Evolutionary conservation across 1,139 yeast genomes (phyloP).

Genomic region (Pichia sp.): DNA sequence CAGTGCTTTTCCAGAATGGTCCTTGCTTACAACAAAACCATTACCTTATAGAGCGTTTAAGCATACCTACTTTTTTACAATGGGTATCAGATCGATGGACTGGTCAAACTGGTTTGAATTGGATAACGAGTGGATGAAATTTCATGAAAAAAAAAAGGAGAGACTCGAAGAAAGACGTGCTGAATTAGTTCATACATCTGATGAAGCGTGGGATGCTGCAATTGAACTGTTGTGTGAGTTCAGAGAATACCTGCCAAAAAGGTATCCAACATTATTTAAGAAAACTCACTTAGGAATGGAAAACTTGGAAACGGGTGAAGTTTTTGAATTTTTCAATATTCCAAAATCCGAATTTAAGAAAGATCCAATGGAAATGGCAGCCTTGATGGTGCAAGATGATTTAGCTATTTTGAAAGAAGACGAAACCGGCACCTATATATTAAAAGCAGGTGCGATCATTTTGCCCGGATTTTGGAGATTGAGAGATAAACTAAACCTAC

Average conservation of each 20-base stretch:
- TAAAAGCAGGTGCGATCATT: conserved; percentile 53
- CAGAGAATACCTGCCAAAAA: conserved; percentile 41
- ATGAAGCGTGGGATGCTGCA: conserved; percentile 47
- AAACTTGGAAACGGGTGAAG: conserved; percentile 47
- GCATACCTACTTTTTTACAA: conserved; percentile 46
- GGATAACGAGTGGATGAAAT: conserved; percentile 55
- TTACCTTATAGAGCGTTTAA: conserved; percentile 56
- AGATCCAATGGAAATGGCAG: conserved; percentile 53
- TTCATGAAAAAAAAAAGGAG: conserved; percentile 41
- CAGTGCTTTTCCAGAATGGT: conserved; percentile 40
- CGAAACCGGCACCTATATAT: conserved; percentile 44
- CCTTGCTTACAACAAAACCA: conserved; percentile 41
- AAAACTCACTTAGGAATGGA: conserved; percentile 39
- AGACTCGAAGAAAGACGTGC: conserved; percentile 39
- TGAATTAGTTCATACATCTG: conserved; percentile 43
- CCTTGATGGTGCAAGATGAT: conserved; percentile 58
- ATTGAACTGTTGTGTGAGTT: conserved; percentile 49
- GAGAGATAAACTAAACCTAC: conserved; percentile 44
- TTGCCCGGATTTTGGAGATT: conserved; percentile 63
- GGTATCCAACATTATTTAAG: conserved; percentile 51
- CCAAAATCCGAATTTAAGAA: conserved; percentile 27
- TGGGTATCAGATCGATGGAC: conserved; percentile 61
- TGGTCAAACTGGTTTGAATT: conserved; percentile 56
- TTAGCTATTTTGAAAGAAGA: conserved; percentile 57
- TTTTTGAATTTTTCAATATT: conserved; percentile 28